phyloP scores from a whole-genome alignment of 106 monocot species.

The Dendrobium huoshanense region DNA sequence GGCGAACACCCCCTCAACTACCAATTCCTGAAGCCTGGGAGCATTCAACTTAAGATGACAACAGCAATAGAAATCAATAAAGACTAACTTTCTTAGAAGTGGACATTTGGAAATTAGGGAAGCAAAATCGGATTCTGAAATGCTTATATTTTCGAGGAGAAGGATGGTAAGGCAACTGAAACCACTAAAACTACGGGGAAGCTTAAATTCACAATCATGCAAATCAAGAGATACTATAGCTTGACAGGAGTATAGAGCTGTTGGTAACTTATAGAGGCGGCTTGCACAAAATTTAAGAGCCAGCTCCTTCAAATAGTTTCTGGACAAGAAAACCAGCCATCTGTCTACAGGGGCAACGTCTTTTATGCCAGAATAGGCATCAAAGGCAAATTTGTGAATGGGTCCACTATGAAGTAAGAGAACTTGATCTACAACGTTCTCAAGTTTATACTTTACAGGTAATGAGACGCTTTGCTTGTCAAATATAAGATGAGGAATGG shows the following conservation, averaged over 20 bases:
- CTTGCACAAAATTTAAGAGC: slow-evolving; percentile 7
- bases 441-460: neutral
- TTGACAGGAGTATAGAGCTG: slow-evolving; percentile 10
- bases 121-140: slow-evolving; percentile 11
- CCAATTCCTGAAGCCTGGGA: slow-evolving; percentile 12
- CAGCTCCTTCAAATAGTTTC: slow-evolving; percentile 12
- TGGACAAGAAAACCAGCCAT: slow-evolving; percentile 14
- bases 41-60: slow-evolving; percentile 8
- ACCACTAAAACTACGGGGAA: slow-evolving; percentile 5
- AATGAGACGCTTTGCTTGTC: slow-evolving; percentile 6
- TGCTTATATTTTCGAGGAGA: slow-evolving; percentile 9
- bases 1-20: slow-evolving; percentile 9
- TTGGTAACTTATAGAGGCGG: slow-evolving; percentile 8
- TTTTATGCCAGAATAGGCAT: neutral
- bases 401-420: slow-evolving; percentile 15
- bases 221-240: slow-evolving; percentile 5
- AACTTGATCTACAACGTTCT: slow-evolving; percentile 13
- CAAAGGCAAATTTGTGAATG: slow-evolving; percentile 15
- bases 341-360: neutral
- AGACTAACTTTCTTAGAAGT: neutral
- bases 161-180: neutral
- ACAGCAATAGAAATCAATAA: slow-evolving; percentile 13
- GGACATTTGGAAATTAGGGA: slow-evolving; percentile 5
- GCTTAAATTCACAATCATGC: slow-evolving; percentile 13
- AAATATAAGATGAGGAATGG: slow-evolving; percentile 13